Evolutionary conservation across 495 filamentous ascomycete genomes (phyloP).

Genomic region (Aspergillus olivimuriae): DNA sequence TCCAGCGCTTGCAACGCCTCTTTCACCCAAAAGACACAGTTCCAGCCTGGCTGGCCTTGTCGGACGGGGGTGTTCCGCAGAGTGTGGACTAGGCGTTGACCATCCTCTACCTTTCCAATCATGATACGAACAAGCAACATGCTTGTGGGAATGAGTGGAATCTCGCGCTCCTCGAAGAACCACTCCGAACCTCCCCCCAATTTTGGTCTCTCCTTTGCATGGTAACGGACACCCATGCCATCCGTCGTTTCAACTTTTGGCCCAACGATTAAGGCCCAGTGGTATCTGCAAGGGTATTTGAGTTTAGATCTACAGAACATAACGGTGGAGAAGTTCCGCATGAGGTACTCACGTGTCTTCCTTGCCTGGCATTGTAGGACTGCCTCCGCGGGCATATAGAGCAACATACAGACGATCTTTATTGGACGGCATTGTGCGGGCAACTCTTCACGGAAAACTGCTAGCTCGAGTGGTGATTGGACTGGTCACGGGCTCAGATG

Average conservation of each 20-base stretch:
- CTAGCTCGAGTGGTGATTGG: no score
- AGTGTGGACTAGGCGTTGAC: constrained; percentile 18
- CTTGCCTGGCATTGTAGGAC: constrained; percentile 20
- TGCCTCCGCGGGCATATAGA: constrained; percentile 22
- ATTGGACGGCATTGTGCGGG: constrained; percentile 11
- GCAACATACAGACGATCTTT: constrained; percentile 34
- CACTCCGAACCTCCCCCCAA: constrained; percentile 15
- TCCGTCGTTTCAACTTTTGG: constrained; percentile 26
- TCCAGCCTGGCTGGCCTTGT: constrained; percentile 27
- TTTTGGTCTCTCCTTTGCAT: constrained; percentile 22
- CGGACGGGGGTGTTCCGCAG: constrained; percentile 27
- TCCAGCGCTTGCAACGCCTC: constrained; percentile 28
- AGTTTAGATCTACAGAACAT: neutral
- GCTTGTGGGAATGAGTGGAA: constrained; percentile 17
- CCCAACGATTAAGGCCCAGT: constrained; percentile 37
- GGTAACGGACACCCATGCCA: constrained; percentile 23
- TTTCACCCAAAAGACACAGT: constrained; percentile 36
- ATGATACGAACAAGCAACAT: constrained; percentile 40
- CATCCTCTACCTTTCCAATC: constrained; percentile 37
- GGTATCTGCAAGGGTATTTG: constrained; percentile 18
- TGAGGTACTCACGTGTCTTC: constrained; percentile 20
- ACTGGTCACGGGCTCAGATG: no score
- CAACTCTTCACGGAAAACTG: no score
- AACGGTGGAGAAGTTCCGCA: neutral
- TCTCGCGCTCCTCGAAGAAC: constrained; percentile 26